Evolutionary conservation across 352 stramenopile genomes (phyloP), one percentile per base, ranked within the genome.

Genomic region (Pythium aquatile): DNA sequence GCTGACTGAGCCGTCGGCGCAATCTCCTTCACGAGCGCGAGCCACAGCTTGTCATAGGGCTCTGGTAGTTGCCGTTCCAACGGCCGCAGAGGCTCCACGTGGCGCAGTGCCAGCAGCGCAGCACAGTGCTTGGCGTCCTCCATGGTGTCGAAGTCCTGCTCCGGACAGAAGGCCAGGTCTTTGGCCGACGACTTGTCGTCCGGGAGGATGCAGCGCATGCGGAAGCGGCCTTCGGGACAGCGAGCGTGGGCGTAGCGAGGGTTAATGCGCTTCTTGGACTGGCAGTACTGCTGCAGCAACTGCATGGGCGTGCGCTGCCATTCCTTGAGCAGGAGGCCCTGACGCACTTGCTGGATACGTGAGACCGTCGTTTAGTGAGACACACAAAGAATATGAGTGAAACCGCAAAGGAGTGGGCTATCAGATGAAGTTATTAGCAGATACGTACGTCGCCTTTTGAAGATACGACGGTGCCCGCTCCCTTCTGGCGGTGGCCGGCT

Each of bases 61-160:
- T 99, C 97, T 6, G 97, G 97, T 13, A 99, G 78, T 61, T 98
- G 98, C 39, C 96, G 77, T 73, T 99, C 97, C 51, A 98, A 84
- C 1, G 97, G 97, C 0, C 97, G 79, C 13, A 82, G 81, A 5
- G 91, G 91, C 59, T 98, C 94, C n/a, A 99, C 64, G 66, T 98
- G 86, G 42, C 97, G 78, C 24, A 99, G 76, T 47, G 95, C 97
- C 35, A 99, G 74, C 40, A 99, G 76, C 17, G 94, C 94, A 5
- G 82, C 85, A 55, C 86, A 94, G 76, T 98, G 91, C 64, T 97
- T 97, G 28, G 97, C 96, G 53, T 98, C 91, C 55, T 96, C 87
- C 42, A 85, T 62, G 17, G 81, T 75, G 5, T 85, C 74, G 48
- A 93, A 83, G 76, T 90, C 73, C 82, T 97, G 79, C 81, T 77